Evolutionary conservation across 441 rosid genomes (phyloP).

Genomic region (Mallotus repandus): DNA sequence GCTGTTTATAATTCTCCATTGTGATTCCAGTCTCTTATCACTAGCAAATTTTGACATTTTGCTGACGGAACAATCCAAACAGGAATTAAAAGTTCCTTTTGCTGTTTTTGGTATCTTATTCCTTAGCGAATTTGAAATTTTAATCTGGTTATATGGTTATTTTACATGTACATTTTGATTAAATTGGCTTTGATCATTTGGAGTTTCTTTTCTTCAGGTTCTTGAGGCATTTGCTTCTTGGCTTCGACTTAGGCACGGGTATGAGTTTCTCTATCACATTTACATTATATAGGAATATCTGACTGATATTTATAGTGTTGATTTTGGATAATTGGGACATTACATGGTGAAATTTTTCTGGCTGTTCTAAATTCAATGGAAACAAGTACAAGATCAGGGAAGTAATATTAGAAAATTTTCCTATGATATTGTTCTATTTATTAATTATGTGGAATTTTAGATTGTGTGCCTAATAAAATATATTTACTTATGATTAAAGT

Average conservation of each 20-base stretch:
- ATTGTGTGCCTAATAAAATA: not conserved
- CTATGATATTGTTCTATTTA: not conserved
- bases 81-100: not conserved
- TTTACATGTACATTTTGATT: slow-evolving; percentile 17
- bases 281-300: not conserved
- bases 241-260: slow-evolving; percentile 95
- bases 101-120: not conserved
- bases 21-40: not conserved
- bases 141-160: slow-evolving; percentile 1
- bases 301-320: not conserved
- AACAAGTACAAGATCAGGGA: not conserved
- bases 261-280: slow-evolving; percentile 28
- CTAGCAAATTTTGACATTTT: slow-evolving; percentile 7
- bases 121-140: not conserved
- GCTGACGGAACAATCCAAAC: not conserved
- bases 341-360: slow-evolving; percentile 1
- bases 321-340: slow-evolving; percentile 8
- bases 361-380: not conserved
- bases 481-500: not conserved
- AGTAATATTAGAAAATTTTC: not conserved
- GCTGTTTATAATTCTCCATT: not conserved
- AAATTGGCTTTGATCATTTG: slow-evolving; percentile 29
- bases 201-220: slow-evolving; percentile 55
- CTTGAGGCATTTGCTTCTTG: slow-evolving; percentile 99
- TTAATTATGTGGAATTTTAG: slow-evolving; percentile 1